Evolutionary conservation across 2,329 filamentous ascomycete species (phyloP).

Genomic region (Aspergillus pseudoterreus): DNA sequence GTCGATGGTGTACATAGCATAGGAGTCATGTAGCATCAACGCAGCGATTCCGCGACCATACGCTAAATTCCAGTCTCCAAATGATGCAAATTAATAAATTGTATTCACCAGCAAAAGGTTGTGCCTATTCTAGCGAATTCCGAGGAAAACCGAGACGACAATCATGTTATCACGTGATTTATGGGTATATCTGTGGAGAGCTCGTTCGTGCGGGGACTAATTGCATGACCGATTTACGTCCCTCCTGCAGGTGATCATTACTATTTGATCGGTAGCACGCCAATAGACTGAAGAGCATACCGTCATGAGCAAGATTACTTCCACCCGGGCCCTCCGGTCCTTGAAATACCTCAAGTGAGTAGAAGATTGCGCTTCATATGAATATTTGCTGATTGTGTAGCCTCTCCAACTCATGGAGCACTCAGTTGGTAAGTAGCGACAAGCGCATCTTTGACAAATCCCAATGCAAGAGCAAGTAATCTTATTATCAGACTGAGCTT

Average conservation of each 20-base stretch:
- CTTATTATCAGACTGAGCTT: no score
- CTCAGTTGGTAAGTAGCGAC: neutral
- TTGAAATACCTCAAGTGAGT: slow-evolving; percentile 7
- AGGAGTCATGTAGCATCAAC: no score
- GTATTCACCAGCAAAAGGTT: no score
- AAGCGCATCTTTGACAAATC: neutral
- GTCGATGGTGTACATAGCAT: no score
- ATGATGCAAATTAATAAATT: no score
- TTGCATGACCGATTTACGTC: neutral
- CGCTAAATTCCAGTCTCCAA: no score
- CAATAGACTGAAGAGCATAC: neutral
- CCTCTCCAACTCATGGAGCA: neutral
- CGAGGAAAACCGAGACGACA: no score
- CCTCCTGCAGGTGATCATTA: neutral
- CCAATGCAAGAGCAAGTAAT: no score
- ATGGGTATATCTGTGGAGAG: neutral
- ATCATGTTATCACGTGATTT: neutral
- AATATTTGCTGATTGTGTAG: neutral
- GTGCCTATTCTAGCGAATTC: no score
- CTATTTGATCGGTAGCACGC: neutral
- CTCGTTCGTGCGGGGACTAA: neutral
- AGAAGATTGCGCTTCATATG: neutral
- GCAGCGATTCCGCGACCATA: no score
- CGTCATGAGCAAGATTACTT: slow-evolving; percentile 7
- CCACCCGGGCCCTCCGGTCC: slow-evolving; percentile 5